Evolutionary conservation across 495 filamentous ascomycete genomes (phyloP).

Genomic region (Podospora pseudocomata): DNA sequence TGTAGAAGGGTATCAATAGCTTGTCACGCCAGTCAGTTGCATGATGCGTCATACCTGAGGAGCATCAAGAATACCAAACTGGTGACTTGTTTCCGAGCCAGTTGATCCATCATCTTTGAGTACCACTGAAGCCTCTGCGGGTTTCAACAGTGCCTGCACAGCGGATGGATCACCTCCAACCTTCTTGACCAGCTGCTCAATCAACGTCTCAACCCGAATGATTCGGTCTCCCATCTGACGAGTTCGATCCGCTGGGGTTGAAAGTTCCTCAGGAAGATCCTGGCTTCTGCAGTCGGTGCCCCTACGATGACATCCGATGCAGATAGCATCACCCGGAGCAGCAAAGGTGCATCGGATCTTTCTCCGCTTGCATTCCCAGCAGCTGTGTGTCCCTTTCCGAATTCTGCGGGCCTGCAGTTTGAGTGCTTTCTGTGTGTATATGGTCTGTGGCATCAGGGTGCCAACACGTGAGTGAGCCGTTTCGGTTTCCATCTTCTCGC

Average conservation of each 20-base stretch:
- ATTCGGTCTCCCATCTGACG: conserved; percentile 22
- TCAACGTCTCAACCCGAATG: conserved; percentile 28
- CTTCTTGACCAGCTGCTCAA: conserved; percentile 27
- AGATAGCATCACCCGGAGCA: conserved; percentile 31
- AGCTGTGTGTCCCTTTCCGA: conserved; percentile 50
- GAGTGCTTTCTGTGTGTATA: background rate
- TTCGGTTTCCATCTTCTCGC: background rate
- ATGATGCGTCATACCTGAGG: background rate
- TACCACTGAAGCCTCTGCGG: background rate
- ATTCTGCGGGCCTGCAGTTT: conserved; percentile 17
- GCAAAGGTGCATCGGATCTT: conserved; percentile 49
- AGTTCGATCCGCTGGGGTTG: background rate
- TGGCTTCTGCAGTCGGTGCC: conserved; percentile 42
- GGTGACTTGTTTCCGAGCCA: background rate
- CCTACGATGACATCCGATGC: conserved; percentile 42
- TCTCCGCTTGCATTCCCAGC: conserved; percentile 52
- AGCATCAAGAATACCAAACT: background rate
- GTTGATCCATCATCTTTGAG: background rate
- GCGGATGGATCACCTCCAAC: background rate
- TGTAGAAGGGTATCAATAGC: background rate
- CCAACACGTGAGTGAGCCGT: background rate
- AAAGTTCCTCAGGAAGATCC: conserved; percentile 36
- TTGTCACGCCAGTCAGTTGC: background rate
- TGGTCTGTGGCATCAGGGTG: background rate
- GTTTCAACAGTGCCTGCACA: background rate